phyloP scores from a whole-genome alignment of 352 stramenopile genomes.

The Plasmopara muralis region DNA sequence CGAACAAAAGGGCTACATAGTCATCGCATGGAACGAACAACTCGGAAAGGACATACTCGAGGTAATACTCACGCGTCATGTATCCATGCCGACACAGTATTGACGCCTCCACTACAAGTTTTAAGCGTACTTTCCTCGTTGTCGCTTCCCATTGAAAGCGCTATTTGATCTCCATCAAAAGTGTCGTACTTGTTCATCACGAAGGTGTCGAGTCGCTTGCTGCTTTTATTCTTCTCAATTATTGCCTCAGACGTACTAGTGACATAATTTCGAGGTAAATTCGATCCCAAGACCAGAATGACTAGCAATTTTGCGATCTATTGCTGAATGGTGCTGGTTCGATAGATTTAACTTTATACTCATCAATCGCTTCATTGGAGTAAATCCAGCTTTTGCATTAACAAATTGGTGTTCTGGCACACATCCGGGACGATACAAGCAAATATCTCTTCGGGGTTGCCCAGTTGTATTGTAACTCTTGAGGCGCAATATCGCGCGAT shows the following conservation, averaged over 20 bases:
- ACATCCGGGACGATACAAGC: too few relatives aligned
- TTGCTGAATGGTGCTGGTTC: constrained; percentile 60
- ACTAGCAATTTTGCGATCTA: constrained; percentile 69
- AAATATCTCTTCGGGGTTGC: too few relatives aligned
- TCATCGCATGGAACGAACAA: too few relatives aligned
- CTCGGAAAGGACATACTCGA: too few relatives aligned
- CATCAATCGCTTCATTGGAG: constrained; percentile 59
- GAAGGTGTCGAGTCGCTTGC: constrained; percentile 13
- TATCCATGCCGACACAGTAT: too few relatives aligned
- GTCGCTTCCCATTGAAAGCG: background rate
- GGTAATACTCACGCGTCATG: too few relatives aligned
- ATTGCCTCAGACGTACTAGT: background rate
- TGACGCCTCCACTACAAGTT: too few relatives aligned
- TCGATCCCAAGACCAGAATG: constrained; percentile 8
- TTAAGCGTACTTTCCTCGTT: too few relatives aligned
- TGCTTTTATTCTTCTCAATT: constrained; percentile 28
- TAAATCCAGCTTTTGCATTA: constrained; percentile 67
- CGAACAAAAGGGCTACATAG: too few relatives aligned
- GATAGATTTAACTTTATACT: constrained; percentile 69
- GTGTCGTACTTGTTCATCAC: constrained; percentile 21
- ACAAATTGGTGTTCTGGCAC: too few relatives aligned
- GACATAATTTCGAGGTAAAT: background rate
- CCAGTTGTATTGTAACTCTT: too few relatives aligned
- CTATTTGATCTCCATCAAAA: background rate
- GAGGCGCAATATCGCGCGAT: too few relatives aligned